Conservation (phyloP, 352 stramenopile species). For the Phytophthora uliginosa region DNA sequence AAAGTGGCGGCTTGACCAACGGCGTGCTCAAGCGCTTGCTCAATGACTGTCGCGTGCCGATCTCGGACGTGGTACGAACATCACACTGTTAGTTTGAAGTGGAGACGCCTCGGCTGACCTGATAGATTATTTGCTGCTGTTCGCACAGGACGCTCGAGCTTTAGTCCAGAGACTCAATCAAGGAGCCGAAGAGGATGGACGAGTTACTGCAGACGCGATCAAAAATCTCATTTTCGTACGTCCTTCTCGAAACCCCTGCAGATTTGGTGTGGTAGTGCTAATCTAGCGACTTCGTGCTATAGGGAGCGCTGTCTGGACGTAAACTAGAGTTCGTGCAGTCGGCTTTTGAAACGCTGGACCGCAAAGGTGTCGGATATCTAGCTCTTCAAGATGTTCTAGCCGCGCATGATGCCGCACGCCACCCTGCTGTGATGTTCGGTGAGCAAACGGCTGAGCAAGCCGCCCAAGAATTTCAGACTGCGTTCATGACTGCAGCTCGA, state of each 20-base stretch:
- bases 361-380: constrained; percentile 70
- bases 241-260: neutral
- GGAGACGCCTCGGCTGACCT: neutral
- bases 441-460: constrained; percentile 65
- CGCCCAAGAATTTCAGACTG: constrained; percentile 65
- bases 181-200: constrained; percentile 44
- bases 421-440: constrained; percentile 81
- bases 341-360: constrained; percentile 76
- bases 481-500: constrained; percentile 52
- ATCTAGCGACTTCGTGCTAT: constrained; percentile 6
- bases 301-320: constrained; percentile 55
- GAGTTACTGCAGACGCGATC: constrained; percentile 54
- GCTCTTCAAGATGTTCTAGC: constrained; percentile 57
- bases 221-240: constrained; percentile 76
- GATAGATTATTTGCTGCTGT: neutral
- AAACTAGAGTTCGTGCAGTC: constrained; percentile 76
- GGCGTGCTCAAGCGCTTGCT: constrained; percentile 69
- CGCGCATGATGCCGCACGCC: constrained; percentile 59
- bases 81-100: neutral
- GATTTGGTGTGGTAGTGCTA: neutral
- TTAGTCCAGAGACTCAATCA: constrained; percentile 53
- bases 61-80: constrained; percentile 70
- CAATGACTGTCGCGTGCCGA: constrained; percentile 49
- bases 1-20: constrained; percentile 56
- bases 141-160: constrained; percentile 60